These are phyloP conservation scores for Lolium multiflorum DNA, from an alignment of 176 grass and related monocot genomes.

Conservation along the genomic window DNA sequence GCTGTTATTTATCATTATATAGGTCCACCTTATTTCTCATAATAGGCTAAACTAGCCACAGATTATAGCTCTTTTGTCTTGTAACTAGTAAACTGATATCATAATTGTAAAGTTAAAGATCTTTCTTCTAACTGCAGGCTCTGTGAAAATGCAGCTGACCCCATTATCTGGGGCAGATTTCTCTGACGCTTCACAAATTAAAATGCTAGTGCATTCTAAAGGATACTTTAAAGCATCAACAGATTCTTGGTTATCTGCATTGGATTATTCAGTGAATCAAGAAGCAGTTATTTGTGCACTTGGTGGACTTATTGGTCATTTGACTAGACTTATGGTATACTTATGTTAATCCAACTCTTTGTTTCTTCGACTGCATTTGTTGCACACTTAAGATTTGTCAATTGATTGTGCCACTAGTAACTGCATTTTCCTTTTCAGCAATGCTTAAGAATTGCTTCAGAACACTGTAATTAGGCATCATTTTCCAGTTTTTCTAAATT, in stretches of 20 bases:
- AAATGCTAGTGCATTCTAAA: slow-evolving; percentile 70
- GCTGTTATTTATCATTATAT: background rate
- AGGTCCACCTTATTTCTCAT: background rate
- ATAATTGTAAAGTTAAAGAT: background rate
- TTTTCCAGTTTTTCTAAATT: slow-evolving; percentile 19
- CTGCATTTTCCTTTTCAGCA: slow-evolving; percentile 4
- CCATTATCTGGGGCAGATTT: slow-evolving; percentile 56
- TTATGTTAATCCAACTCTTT: slow-evolving; percentile 20
- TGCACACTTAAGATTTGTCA: slow-evolving; percentile 16
- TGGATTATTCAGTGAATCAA: slow-evolving; percentile 61
- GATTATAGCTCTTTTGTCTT: background rate
- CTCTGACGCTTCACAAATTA: slow-evolving; percentile 66
- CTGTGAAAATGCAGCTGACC: slow-evolving; percentile 80
- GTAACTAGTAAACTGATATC: background rate
- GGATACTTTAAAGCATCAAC: slow-evolving; percentile 79
- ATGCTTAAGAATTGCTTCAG: slow-evolving; percentile 9
- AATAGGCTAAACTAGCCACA: background rate
- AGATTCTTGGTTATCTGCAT: slow-evolving; percentile 67
- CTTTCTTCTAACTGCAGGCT: slow-evolving; percentile 63
- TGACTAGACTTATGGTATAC: slow-evolving; percentile 89
- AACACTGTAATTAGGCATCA: slow-evolving; percentile 2
- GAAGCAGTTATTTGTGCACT: slow-evolving; percentile 76
- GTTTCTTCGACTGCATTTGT: slow-evolving; percentile 4
- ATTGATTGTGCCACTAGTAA: background rate
- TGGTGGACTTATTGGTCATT: slow-evolving; percentile 79